Percentiles rank a stretch among this genome's conserved stretches.
These are phyloP conservation scores for Selaginella moellendorffii DNA, from an alignment of 75 land plant species.

Conservation along the genomic window DNA sequence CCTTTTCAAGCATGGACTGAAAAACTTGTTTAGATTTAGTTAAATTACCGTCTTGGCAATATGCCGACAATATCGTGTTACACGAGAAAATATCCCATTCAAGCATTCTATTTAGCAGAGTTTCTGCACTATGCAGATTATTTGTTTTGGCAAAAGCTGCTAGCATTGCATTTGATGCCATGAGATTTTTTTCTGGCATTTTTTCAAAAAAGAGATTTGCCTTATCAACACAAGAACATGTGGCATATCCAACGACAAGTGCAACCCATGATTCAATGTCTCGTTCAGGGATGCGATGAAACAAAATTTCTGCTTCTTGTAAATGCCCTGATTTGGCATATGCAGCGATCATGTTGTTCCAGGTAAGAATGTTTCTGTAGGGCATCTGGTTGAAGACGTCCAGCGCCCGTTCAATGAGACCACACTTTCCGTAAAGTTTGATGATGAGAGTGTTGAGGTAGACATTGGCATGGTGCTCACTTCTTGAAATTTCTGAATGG, in stretches of 20 bases:
- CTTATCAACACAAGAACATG: not conserved
- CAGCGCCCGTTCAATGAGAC: not conserved
- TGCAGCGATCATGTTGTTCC: not conserved
- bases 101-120: not conserved
- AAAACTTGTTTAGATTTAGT: not conserved
- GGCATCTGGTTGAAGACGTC: not conserved
- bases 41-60: not conserved
- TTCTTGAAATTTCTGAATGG: not conserved
- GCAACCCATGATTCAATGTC: no score
- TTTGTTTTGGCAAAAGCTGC: not conserved
- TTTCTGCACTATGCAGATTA: not conserved
- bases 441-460: not conserved
- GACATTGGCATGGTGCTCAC: not conserved
- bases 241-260: not conserved
- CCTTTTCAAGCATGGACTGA: not conserved
- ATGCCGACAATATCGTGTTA: not conserved
- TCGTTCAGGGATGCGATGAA: no score
- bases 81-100: not conserved
- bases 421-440: not conserved
- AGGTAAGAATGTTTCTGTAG: not conserved
- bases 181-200: not conserved
- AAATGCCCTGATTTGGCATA: not conserved
- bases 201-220: not conserved
- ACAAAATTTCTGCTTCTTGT: not conserved
- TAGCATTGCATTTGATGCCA: not conserved